Base-by-base conservation (phyloP, 177 flowering plant species). In the Vitis hybrid region DNA sequence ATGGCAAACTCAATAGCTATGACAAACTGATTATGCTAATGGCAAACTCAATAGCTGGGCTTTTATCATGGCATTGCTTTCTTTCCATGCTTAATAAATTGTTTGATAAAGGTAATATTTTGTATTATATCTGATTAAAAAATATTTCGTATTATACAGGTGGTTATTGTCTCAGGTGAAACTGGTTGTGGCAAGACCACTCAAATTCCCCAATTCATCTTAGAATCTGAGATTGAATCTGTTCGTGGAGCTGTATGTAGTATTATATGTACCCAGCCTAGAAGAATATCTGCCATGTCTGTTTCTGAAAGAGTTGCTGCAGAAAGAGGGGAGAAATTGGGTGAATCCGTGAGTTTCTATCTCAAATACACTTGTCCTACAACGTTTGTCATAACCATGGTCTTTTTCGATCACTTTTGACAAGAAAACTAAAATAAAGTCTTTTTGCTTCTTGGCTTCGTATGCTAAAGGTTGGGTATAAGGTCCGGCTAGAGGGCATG, bases 121-220 rank as follows among this genome's bases (percentile, higher is more conserved):
- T 55, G 18, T 53, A 57, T 61, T 78, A 33, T 74, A 31, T 85
- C 9, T 39, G 45, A 39, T 39, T 5, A 39, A 5, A 39, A 5
- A 26, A 10, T n/a, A 26, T 49, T 61, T 67, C 49, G 18, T 53
- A 57, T 61, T 78, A 33, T 74, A 26, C 85, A 95, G 99, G 95
- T 95, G 33, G 80, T 91, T 62, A 80, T 95, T 53, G 78, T 95
- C 75, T 95, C 99, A 50, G 99, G 99, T 78, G 96, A 90, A 84
- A 95, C 99, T 79, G 99, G 99, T 53, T 95, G 99, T 87, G 99
- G 99, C 66, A 95, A 95, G 83, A 93, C 99, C 29, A 95, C 98
- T 26, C 99, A 93, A 76, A 82, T 95, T 82, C 98, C 99, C n/a
- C 99, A 95, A 72, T 93, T 86, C 64, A 91, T 95, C 64, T 76